Evolutionary conservation across 257 asterid genomes (phyloP).

Genomic region (Paulownia fortunei): DNA sequence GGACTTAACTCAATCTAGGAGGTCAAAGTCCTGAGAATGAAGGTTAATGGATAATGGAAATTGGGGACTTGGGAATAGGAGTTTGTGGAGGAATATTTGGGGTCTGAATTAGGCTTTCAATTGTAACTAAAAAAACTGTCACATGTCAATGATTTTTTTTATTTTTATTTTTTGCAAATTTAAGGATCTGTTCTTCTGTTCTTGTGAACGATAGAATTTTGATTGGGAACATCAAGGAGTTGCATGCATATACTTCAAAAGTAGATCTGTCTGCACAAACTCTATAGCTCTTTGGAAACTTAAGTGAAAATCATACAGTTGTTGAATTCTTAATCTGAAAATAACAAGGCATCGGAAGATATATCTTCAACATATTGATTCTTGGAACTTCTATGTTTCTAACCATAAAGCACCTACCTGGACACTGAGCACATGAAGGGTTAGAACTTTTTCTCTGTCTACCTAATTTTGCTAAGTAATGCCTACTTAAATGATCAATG

Average conservation of each 20-base stretch:
- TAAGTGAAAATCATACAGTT: neutral
- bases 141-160: neutral
- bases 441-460: no score
- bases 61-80: neutral
- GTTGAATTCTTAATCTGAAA: neutral
- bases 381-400: neutral
- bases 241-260: neutral
- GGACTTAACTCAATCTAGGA: neutral
- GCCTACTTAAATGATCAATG: neutral
- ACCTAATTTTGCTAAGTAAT: neutral
- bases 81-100: neutral
- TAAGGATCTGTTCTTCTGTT: neutral
- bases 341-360: neutral
- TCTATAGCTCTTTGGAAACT: neutral
- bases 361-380: neutral
- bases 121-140: neutral
- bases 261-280: neutral
- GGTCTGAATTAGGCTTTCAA: neutral
- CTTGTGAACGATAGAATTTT: slow-evolving; percentile 1
- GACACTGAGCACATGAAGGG: no score
- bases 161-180: neutral
- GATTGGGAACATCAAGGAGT: neutral
- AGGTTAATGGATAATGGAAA: neutral
- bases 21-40: no score
- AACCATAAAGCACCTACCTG: no score